Evolutionary conservation across 139 green algal species (phyloP), one percentile per base, ranked within the genome.

Genomic region (Limnomonas spitsbergensis): DNA sequence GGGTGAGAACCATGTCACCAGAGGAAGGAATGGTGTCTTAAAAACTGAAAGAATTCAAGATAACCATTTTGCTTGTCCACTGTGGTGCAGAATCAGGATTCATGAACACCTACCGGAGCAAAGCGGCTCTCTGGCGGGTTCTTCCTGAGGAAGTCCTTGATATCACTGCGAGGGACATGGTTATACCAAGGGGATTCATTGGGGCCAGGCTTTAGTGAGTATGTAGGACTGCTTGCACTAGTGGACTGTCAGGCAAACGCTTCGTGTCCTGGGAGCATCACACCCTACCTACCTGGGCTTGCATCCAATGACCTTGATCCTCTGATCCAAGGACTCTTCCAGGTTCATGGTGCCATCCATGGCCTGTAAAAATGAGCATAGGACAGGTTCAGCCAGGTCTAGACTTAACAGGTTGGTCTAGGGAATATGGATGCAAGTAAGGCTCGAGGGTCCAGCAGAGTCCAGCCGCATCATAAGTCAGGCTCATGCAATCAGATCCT

Each of bases 281-380:
- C n/a, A n/a, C n/a, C n/a, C n/a, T n/a, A 61, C 47, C 20, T 20
- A 61, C 47, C 14, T 32, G 1, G 88, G 88, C 0, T 81, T 79
- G 84, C 86, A 90, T 78, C 89, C 81, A 72, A 93, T 87, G 78
- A 91, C 82, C 1, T 61, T 42, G 9, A 93, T 84, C 27, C 88
- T 76, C 75, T 84, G 69, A 54, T 89, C 84, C 29, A 92, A 81
- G 0, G 88, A 83, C 9, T 77, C 53, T 78, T 88, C 88, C 70
- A 92, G 80, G 27, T 80, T 83, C 69, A 90, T 85, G 26, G 42
- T 86, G 53, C 89, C 88, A 61, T 93, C 88, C 89, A 92, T 93
- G n/a, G 88, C 88, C 84, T 89, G 85, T 61, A 20, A 78, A 61
- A 61, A 24, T 14, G 47, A 61, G 47, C 14, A 61, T n/a, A 61